These are phyloP conservation scores for Phenoliferia sp. DNA, from an alignment of 1,284 basidiomycete species.

Conservation along the genomic window DNA sequence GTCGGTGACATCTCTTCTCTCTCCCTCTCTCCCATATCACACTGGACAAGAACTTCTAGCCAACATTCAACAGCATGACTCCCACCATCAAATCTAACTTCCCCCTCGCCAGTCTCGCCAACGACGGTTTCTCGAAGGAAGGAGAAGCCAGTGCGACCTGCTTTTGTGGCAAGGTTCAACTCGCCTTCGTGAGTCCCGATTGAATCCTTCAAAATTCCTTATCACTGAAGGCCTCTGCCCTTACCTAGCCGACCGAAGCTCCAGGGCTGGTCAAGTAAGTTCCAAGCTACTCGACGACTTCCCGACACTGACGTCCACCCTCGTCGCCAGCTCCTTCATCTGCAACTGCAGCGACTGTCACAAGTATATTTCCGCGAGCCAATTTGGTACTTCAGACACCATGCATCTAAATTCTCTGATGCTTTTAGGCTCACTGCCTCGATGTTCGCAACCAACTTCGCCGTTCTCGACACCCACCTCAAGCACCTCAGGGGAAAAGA, in stretches of 20 bases:
- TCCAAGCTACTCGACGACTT: no score
- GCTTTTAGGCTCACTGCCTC: slow-evolving; percentile 41
- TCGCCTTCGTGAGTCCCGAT: slow-evolving; percentile 38
- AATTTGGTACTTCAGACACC: no score
- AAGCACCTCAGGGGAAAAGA: slow-evolving; percentile 32
- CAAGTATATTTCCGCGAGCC: no score
- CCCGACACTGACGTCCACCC: no score
- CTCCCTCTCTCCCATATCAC: no score
- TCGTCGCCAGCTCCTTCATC: slow-evolving; percentile 39
- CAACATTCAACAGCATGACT: no score
- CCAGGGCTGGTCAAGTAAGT: slow-evolving; percentile 38
- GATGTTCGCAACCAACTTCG: slow-evolving; percentile 43
- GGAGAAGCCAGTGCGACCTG: slow-evolving; percentile 41
- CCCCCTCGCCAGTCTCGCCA: slow-evolving; percentile 25
- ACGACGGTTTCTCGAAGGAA: slow-evolving; percentile 39
- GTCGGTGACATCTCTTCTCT: no score
- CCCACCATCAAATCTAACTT: slow-evolving; percentile 26
- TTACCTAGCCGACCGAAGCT: slow-evolving; percentile 35
- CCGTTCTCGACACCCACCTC: slow-evolving; percentile 34
- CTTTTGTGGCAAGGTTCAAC: slow-evolving; percentile 41
- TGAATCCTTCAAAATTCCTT: not conserved
- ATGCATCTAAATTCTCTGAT: no score
- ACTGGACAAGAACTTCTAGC: no score
- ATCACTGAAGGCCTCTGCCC: not conserved
- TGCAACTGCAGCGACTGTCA: slow-evolving; percentile 44